Conservation (phyloP, 78 protist genomes). For the Mantamonas sphyraenae region DNA sequence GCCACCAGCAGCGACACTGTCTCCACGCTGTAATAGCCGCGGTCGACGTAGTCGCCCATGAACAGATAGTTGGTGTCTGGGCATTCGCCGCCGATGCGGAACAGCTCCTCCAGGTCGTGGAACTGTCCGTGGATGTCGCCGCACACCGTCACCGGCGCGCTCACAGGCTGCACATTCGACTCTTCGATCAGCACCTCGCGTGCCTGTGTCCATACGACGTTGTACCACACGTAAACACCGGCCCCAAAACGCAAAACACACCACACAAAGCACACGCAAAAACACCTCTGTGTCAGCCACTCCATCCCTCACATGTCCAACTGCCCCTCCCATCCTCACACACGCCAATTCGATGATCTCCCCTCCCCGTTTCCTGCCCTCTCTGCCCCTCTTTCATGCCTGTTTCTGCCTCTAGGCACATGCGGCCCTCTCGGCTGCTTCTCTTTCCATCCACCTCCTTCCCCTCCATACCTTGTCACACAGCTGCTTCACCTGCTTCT, state of each 20-base stretch:
- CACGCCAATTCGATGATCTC: not conserved
- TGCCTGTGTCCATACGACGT: conserved; percentile 32
- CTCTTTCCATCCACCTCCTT: too few relatives aligned
- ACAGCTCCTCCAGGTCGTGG: conserved; percentile 91
- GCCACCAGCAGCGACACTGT: conserved; percentile 69
- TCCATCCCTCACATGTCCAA: not conserved
- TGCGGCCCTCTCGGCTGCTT: too few relatives aligned
- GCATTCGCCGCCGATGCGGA: conserved; percentile 80
- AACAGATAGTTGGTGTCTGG: conserved; percentile 88
- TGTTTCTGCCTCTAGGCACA: not conserved
- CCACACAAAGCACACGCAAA: not conserved
- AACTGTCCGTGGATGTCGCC: conserved; percentile 97
- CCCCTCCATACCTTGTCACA: conserved; percentile 29
- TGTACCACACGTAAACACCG: not conserved
- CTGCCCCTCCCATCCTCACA: not conserved
- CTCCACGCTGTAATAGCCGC: conserved; percentile 89
- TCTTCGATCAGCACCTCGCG: conserved; percentile 74
- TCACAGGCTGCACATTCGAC: conserved; percentile 68
- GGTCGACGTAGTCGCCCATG: conserved; percentile 95
- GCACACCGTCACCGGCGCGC: conserved; percentile 87
- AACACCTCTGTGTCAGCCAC: not conserved
- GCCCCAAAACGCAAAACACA: not conserved
- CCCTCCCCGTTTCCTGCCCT: not conserved
- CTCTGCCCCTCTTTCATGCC: not conserved
- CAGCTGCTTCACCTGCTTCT: conserved; percentile 32